phyloP scores from a whole-genome alignment of 2,329 filamentous ascomycete genomes.

The Fusarium globosum region DNA sequence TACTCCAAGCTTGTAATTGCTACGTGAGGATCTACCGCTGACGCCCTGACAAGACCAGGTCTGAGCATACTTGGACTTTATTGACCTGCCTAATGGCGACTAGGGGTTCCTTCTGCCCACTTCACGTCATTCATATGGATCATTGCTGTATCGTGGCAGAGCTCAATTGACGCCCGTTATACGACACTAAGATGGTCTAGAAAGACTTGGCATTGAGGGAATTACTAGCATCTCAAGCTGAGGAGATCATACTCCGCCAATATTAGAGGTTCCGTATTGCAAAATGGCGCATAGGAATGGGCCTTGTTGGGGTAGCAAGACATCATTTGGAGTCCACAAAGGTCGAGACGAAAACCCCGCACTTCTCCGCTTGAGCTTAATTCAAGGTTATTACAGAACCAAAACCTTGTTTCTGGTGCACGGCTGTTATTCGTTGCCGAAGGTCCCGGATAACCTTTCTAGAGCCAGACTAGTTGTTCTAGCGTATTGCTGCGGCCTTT shows the following conservation, averaged over 20 bases:
- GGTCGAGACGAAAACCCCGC: neutral
- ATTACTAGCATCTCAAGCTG: neutral
- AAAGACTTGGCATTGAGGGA: neutral
- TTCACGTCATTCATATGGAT: neutral
- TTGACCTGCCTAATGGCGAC: neutral
- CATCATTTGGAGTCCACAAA: neutral
- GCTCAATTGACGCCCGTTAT: neutral
- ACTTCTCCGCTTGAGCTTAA: neutral
- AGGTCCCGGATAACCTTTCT: neutral
- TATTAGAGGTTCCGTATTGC: neutral
- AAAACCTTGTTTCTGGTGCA: neutral
- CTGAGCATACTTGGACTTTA: too few relatives aligned
- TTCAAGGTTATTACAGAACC: neutral
- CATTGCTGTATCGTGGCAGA: rapidly evolving
- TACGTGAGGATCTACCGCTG: too few relatives aligned
- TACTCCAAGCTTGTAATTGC: too few relatives aligned
- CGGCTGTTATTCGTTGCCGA: neutral
- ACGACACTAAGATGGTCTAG: neutral
- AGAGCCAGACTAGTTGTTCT: neutral
- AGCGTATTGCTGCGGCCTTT: neutral
- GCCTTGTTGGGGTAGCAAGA: neutral
- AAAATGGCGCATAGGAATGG: neutral
- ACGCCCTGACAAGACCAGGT: neutral
- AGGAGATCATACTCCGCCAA: neutral
- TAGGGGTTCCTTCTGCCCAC: too few relatives aligned